Percentiles rank a stretch among this genome's conserved stretches.
phyloP scores from a whole-genome alignment of 139 green algal genomes.

The Volvox africanus region DNA sequence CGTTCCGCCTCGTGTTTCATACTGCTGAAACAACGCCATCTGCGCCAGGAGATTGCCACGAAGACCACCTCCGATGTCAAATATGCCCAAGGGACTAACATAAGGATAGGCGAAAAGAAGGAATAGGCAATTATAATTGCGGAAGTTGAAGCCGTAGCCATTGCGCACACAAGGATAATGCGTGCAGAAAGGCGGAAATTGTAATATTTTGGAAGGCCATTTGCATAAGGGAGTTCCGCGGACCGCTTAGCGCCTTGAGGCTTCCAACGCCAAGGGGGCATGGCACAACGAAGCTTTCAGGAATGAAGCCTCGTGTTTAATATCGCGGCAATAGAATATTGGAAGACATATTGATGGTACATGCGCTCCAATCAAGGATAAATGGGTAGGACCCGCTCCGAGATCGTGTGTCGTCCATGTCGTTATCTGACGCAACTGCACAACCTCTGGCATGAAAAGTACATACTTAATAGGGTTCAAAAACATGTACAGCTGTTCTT shows the following conservation, averaged over 20 bases:
- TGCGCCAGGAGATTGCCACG: background rate
- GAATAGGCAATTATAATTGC: background rate
- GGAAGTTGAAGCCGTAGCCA: slow-evolving; percentile 1
- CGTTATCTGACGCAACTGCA: slow-evolving; percentile 19
- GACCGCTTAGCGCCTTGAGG: background rate
- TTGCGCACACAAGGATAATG: slow-evolving; percentile 8
- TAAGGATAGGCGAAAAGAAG: background rate
- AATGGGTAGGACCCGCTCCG: too few species aligned
- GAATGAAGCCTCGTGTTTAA: too few species aligned
- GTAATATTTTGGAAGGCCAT: slow-evolving; percentile 15
- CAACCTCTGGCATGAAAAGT: background rate
- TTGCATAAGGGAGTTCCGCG: background rate
- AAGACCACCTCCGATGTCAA: background rate
- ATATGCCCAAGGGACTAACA: slow-evolving; percentile 15
- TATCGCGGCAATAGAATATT: too few species aligned
- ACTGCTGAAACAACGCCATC: slow-evolving; percentile 18
- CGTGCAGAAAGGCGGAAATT: background rate
- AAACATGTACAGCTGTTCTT: background rate
- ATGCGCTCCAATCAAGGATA: too few species aligned
- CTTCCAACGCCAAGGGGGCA: background rate
- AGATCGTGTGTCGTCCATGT: background rate
- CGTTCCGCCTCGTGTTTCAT: background rate
- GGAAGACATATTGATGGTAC: too few species aligned
- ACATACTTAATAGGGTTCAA: background rate
- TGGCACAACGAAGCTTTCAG: too few species aligned